Base-by-base conservation (phyloP, 805 yeast species). In the Metschnikowia shivogae region DNA sequence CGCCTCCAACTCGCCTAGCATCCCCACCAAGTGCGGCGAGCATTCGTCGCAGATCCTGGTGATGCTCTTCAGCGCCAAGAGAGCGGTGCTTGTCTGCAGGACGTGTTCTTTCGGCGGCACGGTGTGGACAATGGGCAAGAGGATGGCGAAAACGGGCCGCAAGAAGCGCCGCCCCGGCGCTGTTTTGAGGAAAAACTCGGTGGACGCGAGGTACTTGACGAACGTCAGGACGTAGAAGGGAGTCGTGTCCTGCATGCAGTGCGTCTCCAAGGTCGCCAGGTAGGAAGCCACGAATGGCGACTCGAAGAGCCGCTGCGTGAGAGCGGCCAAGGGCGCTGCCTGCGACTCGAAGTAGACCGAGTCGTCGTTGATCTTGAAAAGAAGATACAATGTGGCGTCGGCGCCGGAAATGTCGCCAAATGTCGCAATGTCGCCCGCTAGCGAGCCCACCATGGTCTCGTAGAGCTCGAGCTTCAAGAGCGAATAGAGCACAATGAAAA, bases 401-500 rank as follows among this genome's bases (percentile, higher is more conserved):
- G 82, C 62, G 20, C 17, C 34, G 35, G 42, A 14, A n/a, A 14
- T n/a, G 19, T n/a, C 28, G n/a, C 28, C 20, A 10, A n/a, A 30
- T 10, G 28, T 11, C 30, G 42, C 30, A 22, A 13, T 24, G 35
- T 30, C 41, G 20, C 13, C 30, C 22, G 24, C 36, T 13, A 39
- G 24, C 22, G 36, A 12, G 11, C 31, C 27, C 10, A 65, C 42
- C 26, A 86, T 60, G 17, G 63, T 69, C 4, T 68, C 65, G 50
- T 77, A 78, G 31, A 87, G 61, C 1, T 73, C 65, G 0, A 61
- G 44, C 32, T 86, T 87, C 31, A 88, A 70, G 5, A 86, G 68
- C 0, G 89, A 78, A 67, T 84, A 87, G 1, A 84, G 63, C 0
- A 80, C 70, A 44, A 89, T 93, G 51, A 87, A 78, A 32, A 90